These are phyloP conservation scores for Aureobasidium sp. DNA, from an alignment of 2,329 filamentous ascomycete genomes.

Conservation along the genomic window DNA sequence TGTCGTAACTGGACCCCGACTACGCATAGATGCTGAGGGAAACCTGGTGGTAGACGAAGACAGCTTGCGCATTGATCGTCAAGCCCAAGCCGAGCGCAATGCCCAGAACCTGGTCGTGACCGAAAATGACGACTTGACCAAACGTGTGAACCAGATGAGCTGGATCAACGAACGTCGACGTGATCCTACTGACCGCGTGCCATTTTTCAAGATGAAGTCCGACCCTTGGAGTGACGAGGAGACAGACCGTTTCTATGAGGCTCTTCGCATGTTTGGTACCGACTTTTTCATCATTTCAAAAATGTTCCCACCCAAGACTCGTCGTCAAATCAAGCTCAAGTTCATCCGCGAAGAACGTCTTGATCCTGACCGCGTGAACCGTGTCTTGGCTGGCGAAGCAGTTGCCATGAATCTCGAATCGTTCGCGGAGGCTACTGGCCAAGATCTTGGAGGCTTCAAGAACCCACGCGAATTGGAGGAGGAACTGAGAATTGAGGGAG, in stretches of 20 bases:
- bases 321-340: conserved; percentile 70
- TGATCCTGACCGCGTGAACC: conserved; percentile 54
- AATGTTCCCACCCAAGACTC: conserved; percentile 63
- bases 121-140: conserved; percentile 72
- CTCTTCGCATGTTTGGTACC: conserved; percentile 67
- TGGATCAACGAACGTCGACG: conserved; percentile 54
- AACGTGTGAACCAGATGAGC: conserved; percentile 58
- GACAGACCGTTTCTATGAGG: conserved; percentile 68
- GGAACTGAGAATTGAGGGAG: conserved; percentile 24
- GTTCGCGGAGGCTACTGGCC: conserved; percentile 31
- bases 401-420: conserved; percentile 32
- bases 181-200: conserved; percentile 37
- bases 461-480: conserved; percentile 28
- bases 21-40: conserved; percentile 57
- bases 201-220: conserved; percentile 38
- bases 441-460: conserved; percentile 30
- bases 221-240: conserved; percentile 63
- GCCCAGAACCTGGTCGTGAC: conserved; percentile 36
- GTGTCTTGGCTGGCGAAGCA: conserved; percentile 44
- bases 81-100: conserved; percentile 50
- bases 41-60: conserved; percentile 62
- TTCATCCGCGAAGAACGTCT: conserved; percentile 70
- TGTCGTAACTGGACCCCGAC: conserved; percentile 39
- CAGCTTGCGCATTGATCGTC: conserved; percentile 59
- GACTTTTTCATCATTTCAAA: conserved; percentile 73